phyloP scores from a whole-genome alignment of 2,329 filamentous ascomycete genomes.

The Daldinia sp. region DNA sequence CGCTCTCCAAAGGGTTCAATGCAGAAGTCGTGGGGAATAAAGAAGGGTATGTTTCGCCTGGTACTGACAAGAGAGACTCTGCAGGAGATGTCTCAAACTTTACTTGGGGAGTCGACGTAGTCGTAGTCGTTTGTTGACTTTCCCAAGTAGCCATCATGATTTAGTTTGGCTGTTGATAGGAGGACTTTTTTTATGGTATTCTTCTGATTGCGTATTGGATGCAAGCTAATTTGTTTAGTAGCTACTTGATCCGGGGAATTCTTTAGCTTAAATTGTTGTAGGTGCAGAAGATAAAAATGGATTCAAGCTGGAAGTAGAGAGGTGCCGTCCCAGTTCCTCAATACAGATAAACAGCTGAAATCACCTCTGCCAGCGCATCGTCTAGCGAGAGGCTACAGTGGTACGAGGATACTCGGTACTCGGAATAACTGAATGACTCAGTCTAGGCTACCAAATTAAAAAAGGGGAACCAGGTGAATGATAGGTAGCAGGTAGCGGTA shows the following conservation, averaged over 20 bases:
- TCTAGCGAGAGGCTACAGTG: conserved; percentile 19
- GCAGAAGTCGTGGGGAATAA: conserved; percentile 56
- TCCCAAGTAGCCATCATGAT: conserved; percentile 53
- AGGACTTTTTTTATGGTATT: conserved; percentile 37
- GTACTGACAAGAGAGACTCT: conserved; percentile 62
- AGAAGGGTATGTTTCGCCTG: conserved; percentile 58
- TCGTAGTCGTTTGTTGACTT: conserved; percentile 45
- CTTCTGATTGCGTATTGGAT: conserved; percentile 22
- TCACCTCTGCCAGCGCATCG: conserved; percentile 38
- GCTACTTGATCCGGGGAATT: neutral
- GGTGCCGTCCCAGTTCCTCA: conserved; percentile 52
- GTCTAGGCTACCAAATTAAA: conserved; percentile 25
- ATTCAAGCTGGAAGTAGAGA: conserved; percentile 43
- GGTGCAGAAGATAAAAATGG: conserved; percentile 14
- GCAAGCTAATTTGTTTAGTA: conserved; percentile 12
- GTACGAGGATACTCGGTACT: conserved; percentile 2
- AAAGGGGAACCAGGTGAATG: conserved; percentile 18
- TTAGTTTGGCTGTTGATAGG: conserved; percentile 14
- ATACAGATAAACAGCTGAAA: conserved; percentile 47
- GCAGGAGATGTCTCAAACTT: conserved; percentile 64
- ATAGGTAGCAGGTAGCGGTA: neutral
- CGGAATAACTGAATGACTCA: conserved; percentile 31
- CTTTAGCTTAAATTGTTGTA: neutral
- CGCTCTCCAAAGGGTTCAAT: conserved; percentile 55
- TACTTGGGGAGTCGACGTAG: conserved; percentile 52